A percentile compares a stretch with the other conserved stretches of the same genome.
Conservation (phyloP, 2,329 filamentous ascomycete species). For the Phaeosphaeriaceae sp. region DNA sequence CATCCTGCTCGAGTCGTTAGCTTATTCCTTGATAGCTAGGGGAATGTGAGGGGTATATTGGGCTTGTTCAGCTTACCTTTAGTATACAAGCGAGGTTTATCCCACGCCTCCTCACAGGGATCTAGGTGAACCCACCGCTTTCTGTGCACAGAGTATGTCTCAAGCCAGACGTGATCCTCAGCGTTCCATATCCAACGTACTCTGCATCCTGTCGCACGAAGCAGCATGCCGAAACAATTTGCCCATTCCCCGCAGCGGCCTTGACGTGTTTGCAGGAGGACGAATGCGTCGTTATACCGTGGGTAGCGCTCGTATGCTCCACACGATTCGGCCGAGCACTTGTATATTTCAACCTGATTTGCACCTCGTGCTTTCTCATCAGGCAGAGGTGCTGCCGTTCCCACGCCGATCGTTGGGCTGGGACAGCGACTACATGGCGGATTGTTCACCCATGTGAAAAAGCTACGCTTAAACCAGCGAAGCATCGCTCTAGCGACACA, state of each 20-base stretch:
- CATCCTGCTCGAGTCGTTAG: slow-evolving; percentile 66
- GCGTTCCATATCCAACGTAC: slow-evolving; percentile 99
- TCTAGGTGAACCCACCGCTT: slow-evolving; percentile 97
- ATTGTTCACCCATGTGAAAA: slow-evolving; percentile 98
- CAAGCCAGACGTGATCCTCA: slow-evolving; percentile 97
- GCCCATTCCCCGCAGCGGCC: slow-evolving; percentile 95
- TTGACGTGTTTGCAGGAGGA: slow-evolving; percentile 81
- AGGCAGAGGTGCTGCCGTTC: slow-evolving; percentile 81
- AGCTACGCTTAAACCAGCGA: slow-evolving; percentile 94
- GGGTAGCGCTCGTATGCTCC: slow-evolving; percentile 86
- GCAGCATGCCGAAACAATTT: slow-evolving; percentile 98
- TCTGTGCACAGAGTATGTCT: slow-evolving; percentile 93
- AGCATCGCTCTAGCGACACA: slow-evolving; percentile 89
- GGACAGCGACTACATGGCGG: slow-evolving; percentile 84
- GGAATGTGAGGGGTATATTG: too few species aligned
- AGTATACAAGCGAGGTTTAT: slow-evolving; percentile 88
- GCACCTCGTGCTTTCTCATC: slow-evolving; percentile 91
- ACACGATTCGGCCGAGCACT: slow-evolving; percentile 79
- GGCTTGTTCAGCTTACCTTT: slow-evolving; percentile 78
- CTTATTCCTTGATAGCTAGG: neutral
- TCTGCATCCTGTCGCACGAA: slow-evolving; percentile 85
- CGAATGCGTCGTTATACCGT: slow-evolving; percentile 93
- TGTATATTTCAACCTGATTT: slow-evolving; percentile 85
- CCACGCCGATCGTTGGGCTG: slow-evolving; percentile 81
- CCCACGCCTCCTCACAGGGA: slow-evolving; percentile 92